Conservation (phyloP, 2,329 filamentous ascomycete species). For the Didymosphaeria variabile region DNA sequence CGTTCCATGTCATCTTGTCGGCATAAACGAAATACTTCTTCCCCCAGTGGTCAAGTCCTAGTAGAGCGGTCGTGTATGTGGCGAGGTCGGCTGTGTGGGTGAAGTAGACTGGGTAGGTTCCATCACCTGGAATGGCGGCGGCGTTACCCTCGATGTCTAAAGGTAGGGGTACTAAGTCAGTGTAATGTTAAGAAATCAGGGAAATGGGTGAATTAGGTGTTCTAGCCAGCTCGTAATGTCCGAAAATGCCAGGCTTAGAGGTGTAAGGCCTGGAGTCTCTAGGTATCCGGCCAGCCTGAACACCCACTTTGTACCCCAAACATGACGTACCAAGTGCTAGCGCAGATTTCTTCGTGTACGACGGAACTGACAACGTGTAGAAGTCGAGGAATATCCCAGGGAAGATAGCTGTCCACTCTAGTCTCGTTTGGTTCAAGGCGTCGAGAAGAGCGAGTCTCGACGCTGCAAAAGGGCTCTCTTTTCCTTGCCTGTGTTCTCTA, state of each 20-base stretch:
- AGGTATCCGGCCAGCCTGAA: too few species aligned
- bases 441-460: conserved; percentile 16
- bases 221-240: too few species aligned
- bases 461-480: conserved; percentile 12
- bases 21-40: conserved; percentile 34
- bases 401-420: conserved; percentile 35
- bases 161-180: too few species aligned
- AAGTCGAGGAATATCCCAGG: conserved; percentile 40
- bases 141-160: conserved; percentile 18
- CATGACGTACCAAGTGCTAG: conserved; percentile 23
- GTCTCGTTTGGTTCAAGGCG: conserved; percentile 20
- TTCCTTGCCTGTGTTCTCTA: background rate
- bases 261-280: too few species aligned
- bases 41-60: conserved; percentile 58
- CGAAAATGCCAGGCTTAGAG: too few species aligned
- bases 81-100: conserved; percentile 62
- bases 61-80: conserved; percentile 53
- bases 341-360: conserved; percentile 16
- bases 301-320: too few species aligned
- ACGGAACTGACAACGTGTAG: conserved; percentile 26
- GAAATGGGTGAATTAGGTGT: too few species aligned
- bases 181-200: too few species aligned
- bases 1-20: conserved; percentile 23
- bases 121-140: conserved; percentile 61
- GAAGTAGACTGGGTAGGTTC: conserved; percentile 55